Base-by-base conservation (phyloP, 1,284 basidiomycete genomes). In the Phylloboletellus chloephorus region DNA sequence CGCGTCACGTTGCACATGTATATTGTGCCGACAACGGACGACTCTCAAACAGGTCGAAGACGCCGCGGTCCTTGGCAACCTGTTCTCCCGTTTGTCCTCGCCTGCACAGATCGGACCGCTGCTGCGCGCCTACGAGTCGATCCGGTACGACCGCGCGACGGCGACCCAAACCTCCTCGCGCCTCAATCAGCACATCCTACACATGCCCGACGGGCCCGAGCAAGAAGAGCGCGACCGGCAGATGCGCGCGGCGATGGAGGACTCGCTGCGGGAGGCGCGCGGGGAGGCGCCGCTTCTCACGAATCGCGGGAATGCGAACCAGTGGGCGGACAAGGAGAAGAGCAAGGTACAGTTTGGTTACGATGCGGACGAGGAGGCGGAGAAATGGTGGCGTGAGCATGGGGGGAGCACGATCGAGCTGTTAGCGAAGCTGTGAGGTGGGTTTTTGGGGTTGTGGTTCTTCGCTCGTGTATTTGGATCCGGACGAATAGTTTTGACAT, bases 21-120 rank as follows among this genome's bases (percentile, higher is more conserved):
- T 10, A 24, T 24, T 24, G n/a, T 4, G 16, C 31, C 26, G 20
- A 7, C n/a, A 31, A 21, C 38, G 2, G 19, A 12, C 15, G 12
- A 9, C 22, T 16, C 17, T 4, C 23, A 30, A 16, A 11, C 31
- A 71, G 71, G 67, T 83, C 38, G 80, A 84, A 60, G 81, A 83
- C 44, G 78, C 73, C 0, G 77, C 75, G 0, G 74, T 80, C 1
- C 65, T 83, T 19, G 81, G 79, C 0, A 71, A 70, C 37, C 67
- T 82, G 10, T 69, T 82, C 49, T 73, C 75, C 2, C 69, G 62
- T 16, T 53, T 81, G 21, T 62, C 66, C 0, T 54, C 63, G 24
- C 57, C 48, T 13, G 41, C 57, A 0, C 74, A 79, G 48, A 63
- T 81, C 5, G 49, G 54, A 0, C 52, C 64, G 1, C 62, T 80